Percentiles rank a stretch among this genome's conserved stretches.
Conservation (phyloP, 257 asterid species). For the Echites panduratus region DNA sequence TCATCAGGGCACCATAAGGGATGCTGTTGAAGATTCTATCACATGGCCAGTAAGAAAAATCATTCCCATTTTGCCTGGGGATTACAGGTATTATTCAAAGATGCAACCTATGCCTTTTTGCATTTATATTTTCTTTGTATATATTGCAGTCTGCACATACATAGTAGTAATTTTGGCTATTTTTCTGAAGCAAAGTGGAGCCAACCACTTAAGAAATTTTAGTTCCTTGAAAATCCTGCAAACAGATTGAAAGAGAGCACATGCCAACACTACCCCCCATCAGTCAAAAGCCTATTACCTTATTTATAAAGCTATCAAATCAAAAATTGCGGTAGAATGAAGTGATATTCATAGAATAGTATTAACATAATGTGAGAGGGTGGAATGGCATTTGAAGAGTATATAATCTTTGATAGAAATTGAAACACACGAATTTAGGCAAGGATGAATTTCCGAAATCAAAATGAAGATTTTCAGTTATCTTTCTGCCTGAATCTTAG, state of each 20-base stretch:
- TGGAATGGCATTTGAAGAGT: neutral
- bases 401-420: neutral
- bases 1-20: constrained; percentile 33
- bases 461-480: neutral
- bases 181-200: neutral
- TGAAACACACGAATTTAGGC: neutral
- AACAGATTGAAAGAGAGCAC: neutral
- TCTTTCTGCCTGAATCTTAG: neutral
- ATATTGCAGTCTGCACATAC: no score
- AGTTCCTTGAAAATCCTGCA: neutral
- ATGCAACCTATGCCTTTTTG: neutral
- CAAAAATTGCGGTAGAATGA: neutral
- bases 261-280: neutral
- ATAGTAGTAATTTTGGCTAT: neutral
- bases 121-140: neutral
- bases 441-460: neutral
- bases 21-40: constrained; percentile 39
- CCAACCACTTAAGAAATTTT: neutral
- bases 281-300: neutral
- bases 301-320: neutral
- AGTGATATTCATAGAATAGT: neutral
- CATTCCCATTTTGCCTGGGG: constrained; percentile 42
- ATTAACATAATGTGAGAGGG: neutral
- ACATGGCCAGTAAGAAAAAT: constrained; percentile 43
- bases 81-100: constrained; percentile 28